These are phyloP conservation scores for Hymenotorrendiella dingleyae DNA, from an alignment of 2,329 filamentous ascomycete genomes.

Conservation along the genomic window DNA sequence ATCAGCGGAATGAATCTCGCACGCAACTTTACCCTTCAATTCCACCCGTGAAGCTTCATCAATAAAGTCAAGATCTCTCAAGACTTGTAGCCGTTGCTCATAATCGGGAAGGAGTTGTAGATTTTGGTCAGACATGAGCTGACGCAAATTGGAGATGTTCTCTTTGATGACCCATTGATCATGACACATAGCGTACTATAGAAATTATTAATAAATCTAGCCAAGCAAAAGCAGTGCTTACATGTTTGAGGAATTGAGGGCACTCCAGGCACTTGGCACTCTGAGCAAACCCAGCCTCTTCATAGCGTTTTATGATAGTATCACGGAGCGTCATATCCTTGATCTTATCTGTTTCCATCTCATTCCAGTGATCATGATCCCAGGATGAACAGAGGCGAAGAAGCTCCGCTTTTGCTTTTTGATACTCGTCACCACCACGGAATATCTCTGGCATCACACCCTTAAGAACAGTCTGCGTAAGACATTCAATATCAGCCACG, in stretches of 20 bases:
- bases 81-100: slow-evolving; percentile 85
- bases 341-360: slow-evolving; percentile 75
- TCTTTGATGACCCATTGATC: slow-evolving; percentile 96
- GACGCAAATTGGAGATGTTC: slow-evolving; percentile 80
- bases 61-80: slow-evolving; percentile 88
- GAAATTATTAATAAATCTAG: slow-evolving; percentile 7
- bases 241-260: slow-evolving; percentile 78
- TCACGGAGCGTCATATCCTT: slow-evolving; percentile 79
- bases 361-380: slow-evolving; percentile 71
- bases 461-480: slow-evolving; percentile 63
- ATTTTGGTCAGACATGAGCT: slow-evolving; percentile 92
- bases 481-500: slow-evolving; percentile 73
- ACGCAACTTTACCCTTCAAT: slow-evolving; percentile 96
- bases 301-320: slow-evolving; percentile 64
- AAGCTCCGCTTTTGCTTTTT: slow-evolving; percentile 61
- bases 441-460: slow-evolving; percentile 56
- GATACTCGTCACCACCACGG: slow-evolving; percentile 42
- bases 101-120: slow-evolving; percentile 94
- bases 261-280: slow-evolving; percentile 63
- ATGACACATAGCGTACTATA: slow-evolving; percentile 92
- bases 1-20: slow-evolving; percentile 95
- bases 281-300: slow-evolving; percentile 57
- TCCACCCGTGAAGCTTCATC: slow-evolving; percentile 83
- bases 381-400: slow-evolving; percentile 66
- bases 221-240: slow-evolving; percentile 39